Conservation (phyloP, 1,284 basidiomycete genomes). For the Austroboletus novae-zelandiae region DNA sequence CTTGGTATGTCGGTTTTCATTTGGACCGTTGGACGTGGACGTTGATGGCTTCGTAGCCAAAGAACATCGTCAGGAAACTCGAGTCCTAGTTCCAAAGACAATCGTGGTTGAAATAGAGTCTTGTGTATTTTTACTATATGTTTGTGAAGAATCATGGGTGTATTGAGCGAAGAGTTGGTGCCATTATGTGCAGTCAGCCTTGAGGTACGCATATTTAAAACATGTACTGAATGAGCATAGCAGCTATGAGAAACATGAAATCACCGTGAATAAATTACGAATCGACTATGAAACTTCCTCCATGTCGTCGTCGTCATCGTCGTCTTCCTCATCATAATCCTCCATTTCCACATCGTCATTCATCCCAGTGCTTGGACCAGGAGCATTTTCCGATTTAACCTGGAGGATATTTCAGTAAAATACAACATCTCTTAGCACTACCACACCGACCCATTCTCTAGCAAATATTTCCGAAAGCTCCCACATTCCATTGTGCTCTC, state of each 20-base stretch:
- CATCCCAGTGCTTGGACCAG: conserved; percentile 37
- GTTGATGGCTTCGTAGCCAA: conserved; percentile 26
- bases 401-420: conserved; percentile 24
- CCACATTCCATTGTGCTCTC: conserved; percentile 71
- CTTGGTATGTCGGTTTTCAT: conserved; percentile 24
- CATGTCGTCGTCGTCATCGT: conserved; percentile 55
- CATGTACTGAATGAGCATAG: too few species aligned
- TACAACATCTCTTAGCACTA: conserved; percentile 28
- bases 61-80: conserved; percentile 39
- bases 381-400: conserved; percentile 59
- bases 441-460: conserved; percentile 54
- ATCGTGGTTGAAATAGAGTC: background rate
- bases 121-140: conserved; percentile 5
- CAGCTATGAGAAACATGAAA: too few species aligned
- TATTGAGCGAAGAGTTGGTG: too few species aligned
- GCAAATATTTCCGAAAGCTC: conserved; percentile 68
- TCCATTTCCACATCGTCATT: conserved; percentile 38
- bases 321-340: conserved; percentile 42
- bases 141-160: background rate
- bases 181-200: too few species aligned
- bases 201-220: too few species aligned
- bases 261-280: background rate
- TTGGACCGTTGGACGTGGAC: background rate
- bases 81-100: background rate
- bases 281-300: conserved; percentile 47